Evolutionary conservation across 768 basidiomycete species (phyloP), one percentile per base, ranked within the genome.

Genomic region (Mycena polygramma): DNA sequence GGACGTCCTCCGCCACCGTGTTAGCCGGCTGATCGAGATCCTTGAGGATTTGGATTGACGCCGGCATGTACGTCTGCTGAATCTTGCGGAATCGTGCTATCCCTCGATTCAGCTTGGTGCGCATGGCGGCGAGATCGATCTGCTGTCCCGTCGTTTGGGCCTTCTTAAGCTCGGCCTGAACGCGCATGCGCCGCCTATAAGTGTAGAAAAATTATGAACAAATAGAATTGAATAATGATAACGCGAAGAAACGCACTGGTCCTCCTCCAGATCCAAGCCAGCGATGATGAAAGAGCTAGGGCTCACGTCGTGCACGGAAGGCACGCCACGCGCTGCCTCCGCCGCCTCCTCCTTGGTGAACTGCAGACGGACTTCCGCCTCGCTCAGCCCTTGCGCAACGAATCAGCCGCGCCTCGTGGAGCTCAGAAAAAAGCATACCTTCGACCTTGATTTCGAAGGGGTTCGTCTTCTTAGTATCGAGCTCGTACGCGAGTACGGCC

Each of bases 141-240:
- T 60, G 45, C 30, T n/a, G n/a, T n/a, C n/a, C n/a, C n/a, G n/a
- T n/a, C n/a, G n/a, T n/a, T n/a, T n/a, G n/a, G n/a, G n/a, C 43
- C 45, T 67, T 57, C 57, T 67, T 67, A 20, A 58, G 54, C 57
- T 75, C 72, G 2, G 71, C 75, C 55, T 76, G 70, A 11, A 63
- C 66, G 2, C 70, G 63, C 30, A 74, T 63, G n/a, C 20, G 20
- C 1, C 63, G 53, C 19, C 63, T 64, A n/a, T n/a, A n/a, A n/a
- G n/a, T n/a, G n/a, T n/a, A n/a, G n/a, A n/a, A n/a, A n/a, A n/a
- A n/a, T n/a, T n/a, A n/a, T n/a, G n/a, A n/a, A n/a, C n/a, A n/a
- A n/a, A n/a, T n/a, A n/a, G n/a, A n/a, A n/a, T n/a, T n/a, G n/a
- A n/a, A n/a, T 8, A 36, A 10, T 24, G 1, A 20, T 19, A 6